phyloP scores from a whole-genome alignment of 129 eudicot genomes.

The Helianthus tuberosus region DNA sequence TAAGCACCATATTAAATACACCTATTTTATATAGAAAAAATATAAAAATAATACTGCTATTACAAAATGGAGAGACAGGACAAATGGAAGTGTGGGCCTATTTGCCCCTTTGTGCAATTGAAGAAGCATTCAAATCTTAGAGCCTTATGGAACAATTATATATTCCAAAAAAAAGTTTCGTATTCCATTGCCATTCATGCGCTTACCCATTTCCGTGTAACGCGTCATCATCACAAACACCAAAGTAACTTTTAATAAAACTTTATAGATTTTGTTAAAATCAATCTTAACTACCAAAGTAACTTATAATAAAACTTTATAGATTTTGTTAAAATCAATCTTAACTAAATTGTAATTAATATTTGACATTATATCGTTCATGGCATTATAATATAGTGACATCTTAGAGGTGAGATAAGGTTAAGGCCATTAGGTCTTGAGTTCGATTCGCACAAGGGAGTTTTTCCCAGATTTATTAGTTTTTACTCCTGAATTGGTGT shows the following conservation, averaged over 20 bases:
- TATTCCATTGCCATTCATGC: slow-evolving; percentile 3
- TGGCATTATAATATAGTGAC: too few relatives aligned
- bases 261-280: too few relatives aligned
- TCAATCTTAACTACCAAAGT: background rate
- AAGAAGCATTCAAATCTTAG: slow-evolving; percentile 32
- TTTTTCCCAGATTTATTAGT: too few relatives aligned
- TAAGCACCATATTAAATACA: background rate
- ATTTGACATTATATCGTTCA: too few relatives aligned
- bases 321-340: too few relatives aligned
- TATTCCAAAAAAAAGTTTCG: background rate
- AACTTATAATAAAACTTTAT: too few relatives aligned
- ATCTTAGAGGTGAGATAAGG: too few relatives aligned
- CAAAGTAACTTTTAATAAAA: too few relatives aligned
- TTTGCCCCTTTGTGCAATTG: slow-evolving; percentile 36
- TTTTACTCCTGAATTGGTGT: too few relatives aligned
- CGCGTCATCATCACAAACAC: slow-evolving; percentile 4
- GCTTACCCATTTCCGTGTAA: slow-evolving; percentile 7
- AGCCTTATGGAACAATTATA: slow-evolving; percentile 2
- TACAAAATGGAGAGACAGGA: slow-evolving; percentile 3
- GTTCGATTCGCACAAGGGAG: too few relatives aligned
- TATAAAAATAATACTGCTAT: background rate
- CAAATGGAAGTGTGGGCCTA: slow-evolving; percentile 40
- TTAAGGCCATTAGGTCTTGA: too few relatives aligned
- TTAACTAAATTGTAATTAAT: too few relatives aligned
- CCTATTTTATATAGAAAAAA: background rate